phyloP scores from a whole-genome alignment of 2,329 filamentous ascomycete species.

The Teratosphaeria viscida region DNA sequence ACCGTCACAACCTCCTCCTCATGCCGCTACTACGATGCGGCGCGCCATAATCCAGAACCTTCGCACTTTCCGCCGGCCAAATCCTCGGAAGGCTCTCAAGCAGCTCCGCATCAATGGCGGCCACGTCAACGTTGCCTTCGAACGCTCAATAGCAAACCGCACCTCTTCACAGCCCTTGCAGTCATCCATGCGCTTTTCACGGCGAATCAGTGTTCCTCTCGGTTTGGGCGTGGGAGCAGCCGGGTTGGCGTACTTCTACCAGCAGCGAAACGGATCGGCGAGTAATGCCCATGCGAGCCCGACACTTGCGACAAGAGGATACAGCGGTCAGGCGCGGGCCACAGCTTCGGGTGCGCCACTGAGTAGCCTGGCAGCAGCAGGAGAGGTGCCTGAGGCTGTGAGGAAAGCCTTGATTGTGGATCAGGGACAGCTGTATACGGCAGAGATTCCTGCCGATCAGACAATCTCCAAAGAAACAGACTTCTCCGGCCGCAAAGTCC shows the following conservation, averaged over 20 bases:
- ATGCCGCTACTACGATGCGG: slow-evolving; percentile 51
- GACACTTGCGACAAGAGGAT: slow-evolving; percentile 21
- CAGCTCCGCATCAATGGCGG: slow-evolving; percentile 28
- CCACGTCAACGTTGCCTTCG: slow-evolving; percentile 34
- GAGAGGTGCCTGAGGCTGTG: slow-evolving; percentile 43
- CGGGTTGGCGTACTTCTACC: slow-evolving; percentile 65
- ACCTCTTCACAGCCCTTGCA: slow-evolving; percentile 37
- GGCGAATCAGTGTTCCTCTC: slow-evolving; percentile 55
- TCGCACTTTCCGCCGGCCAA: slow-evolving; percentile 56
- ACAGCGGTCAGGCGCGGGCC: slow-evolving; percentile 21
- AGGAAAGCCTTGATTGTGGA: slow-evolving; percentile 71
- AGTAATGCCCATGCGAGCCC: slow-evolving; percentile 7
- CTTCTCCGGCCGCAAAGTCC: slow-evolving; percentile 70
- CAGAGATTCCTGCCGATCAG: slow-evolving; percentile 71
- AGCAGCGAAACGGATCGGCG: slow-evolving; percentile 10
- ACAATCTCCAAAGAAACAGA: slow-evolving; percentile 82
- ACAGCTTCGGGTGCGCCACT: slow-evolving; percentile 12
- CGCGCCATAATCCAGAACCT: slow-evolving; percentile 58
- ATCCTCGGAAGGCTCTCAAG: slow-evolving; percentile 50
- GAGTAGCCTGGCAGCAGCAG: slow-evolving; percentile 14
- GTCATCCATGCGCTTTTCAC: slow-evolving; percentile 62
- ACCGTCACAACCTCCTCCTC: slow-evolving; percentile 1
- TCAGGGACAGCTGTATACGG: slow-evolving; percentile 81
- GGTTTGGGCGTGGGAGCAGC: slow-evolving; percentile 59
- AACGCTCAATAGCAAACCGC: slow-evolving; percentile 34